phyloP scores from a whole-genome alignment of 2,329 filamentous ascomycete genomes.

The Clonostachys rhizophaga region DNA sequence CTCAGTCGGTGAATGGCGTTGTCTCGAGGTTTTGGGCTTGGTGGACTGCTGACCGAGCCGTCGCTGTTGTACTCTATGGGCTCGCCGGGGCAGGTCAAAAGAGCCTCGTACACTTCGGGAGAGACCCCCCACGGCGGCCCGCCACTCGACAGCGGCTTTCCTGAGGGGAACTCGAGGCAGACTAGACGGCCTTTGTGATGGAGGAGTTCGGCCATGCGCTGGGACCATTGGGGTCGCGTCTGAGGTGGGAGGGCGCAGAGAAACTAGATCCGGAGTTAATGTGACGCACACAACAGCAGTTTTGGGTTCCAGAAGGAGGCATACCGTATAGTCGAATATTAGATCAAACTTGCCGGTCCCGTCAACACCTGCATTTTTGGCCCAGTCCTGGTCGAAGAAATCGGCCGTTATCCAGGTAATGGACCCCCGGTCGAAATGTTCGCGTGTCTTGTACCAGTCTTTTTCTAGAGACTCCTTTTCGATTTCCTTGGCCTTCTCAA shows the following conservation, averaged over 20 bases:
- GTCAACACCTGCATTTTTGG: conserved; percentile 30
- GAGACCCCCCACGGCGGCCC: conserved; percentile 73
- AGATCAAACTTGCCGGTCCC: conserved; percentile 55
- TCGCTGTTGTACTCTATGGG: conserved; percentile 54
- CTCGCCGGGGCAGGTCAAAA: conserved; percentile 66
- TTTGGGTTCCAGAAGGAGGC: conserved; percentile 6
- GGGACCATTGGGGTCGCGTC: conserved; percentile 47
- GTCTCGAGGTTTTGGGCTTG: conserved; percentile 27
- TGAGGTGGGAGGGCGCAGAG: conserved; percentile 55
- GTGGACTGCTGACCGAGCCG: conserved; percentile 33
- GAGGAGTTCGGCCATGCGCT: conserved; percentile 45
- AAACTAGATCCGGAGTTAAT: conserved; percentile 38
- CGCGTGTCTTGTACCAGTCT: conserved; percentile 29
- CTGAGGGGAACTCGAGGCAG: conserved; percentile 74
- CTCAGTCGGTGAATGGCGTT: conserved; percentile 36
- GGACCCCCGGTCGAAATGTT: conserved; percentile 36
- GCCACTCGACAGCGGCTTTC: conserved; percentile 57
- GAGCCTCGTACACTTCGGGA: conserved; percentile 65
- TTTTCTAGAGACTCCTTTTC: conserved; percentile 29
- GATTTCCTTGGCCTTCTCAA: conserved; percentile 39
- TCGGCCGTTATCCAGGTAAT: conserved; percentile 57
- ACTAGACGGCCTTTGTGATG: conserved; percentile 45
- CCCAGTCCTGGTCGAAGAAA: conserved; percentile 61
- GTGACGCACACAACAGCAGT: background rate
- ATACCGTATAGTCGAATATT: conserved; percentile 60